These are phyloP conservation scores for Fragaria iinumae DNA, from an alignment of 306 rosid species.

Conservation along the genomic window DNA sequence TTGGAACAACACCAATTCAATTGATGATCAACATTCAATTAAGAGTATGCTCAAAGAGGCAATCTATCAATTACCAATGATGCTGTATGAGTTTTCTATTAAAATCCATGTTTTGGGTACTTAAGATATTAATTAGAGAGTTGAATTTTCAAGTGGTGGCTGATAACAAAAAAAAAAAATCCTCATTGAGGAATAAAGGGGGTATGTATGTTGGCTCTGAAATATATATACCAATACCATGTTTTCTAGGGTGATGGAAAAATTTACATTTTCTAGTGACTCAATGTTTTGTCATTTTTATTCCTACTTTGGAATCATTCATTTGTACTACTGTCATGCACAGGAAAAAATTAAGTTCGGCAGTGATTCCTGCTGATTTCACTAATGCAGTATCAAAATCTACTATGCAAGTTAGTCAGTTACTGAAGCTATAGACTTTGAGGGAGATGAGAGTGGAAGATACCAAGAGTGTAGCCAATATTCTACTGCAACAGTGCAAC, in stretches of 20 bases:
- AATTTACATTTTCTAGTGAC: slow-evolving; percentile 19
- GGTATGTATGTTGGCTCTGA: slow-evolving; percentile 30
- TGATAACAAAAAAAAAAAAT: slow-evolving; percentile 9
- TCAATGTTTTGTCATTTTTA: not conserved
- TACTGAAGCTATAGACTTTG: not conserved
- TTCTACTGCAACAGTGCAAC: not conserved
- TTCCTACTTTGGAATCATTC: slow-evolving; percentile 38
- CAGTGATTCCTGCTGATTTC: slow-evolving; percentile 42
- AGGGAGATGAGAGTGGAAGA: slow-evolving; percentile 8
- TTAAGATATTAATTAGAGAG: slow-evolving; percentile 39
- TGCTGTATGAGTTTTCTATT: slow-evolving; percentile 34
- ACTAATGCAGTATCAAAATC: slow-evolving; percentile 41
- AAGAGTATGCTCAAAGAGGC: slow-evolving; percentile 24
- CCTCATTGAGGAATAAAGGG: slow-evolving; percentile 49
- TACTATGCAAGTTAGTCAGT: slow-evolving; percentile 23
- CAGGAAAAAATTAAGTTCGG: slow-evolving; percentile 18
- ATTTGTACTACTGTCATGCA: slow-evolving; percentile 16
- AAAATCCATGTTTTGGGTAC: slow-evolving; percentile 42
- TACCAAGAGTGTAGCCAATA: not conserved
- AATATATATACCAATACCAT: not conserved
- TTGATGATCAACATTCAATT: slow-evolving; percentile 26
- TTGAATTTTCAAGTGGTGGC: slow-evolving; percentile 44
- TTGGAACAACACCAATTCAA: slow-evolving; percentile 93
- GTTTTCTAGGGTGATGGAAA: slow-evolving; percentile 7
- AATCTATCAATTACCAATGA: slow-evolving; percentile 30